Conservation (phyloP, 164 flowering plant species). For the grape (Vitis vinifera) region DNA sequence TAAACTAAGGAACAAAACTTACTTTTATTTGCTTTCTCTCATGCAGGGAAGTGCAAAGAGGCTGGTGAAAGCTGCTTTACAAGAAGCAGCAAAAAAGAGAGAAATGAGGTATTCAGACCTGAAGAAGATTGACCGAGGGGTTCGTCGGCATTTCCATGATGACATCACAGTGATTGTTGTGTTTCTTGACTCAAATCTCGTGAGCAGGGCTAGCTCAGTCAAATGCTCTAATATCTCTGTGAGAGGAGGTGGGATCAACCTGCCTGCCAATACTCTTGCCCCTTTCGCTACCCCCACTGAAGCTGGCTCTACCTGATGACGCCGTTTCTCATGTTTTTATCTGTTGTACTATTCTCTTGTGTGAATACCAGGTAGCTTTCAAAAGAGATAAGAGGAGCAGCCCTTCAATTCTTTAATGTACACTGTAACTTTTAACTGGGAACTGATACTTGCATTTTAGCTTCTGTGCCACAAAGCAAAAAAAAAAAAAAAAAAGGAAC, state of each 20-base stretch:
- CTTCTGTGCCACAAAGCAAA: constrained; percentile 19
- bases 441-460: constrained; percentile 27
- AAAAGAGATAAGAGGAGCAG: constrained; percentile 24
- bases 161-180: constrained; percentile 56
- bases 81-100: constrained; percentile 71
- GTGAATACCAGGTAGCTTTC: constrained; percentile 32
- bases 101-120: constrained; percentile 64
- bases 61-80: constrained; percentile 64
- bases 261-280: constrained; percentile 38
- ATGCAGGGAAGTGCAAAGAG: constrained; percentile 68
- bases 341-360: constrained; percentile 32
- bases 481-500: constrained; percentile 9
- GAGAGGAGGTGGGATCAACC: constrained; percentile 39
- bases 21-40: neutral
- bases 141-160: constrained; percentile 69
- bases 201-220: constrained; percentile 40
- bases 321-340: constrained; percentile 8
- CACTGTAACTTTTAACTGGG: constrained; percentile 44
- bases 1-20: neutral
- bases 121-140: constrained; percentile 66
- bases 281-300: constrained; percentile 44
- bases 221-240: constrained; percentile 36
- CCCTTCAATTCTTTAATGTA: constrained; percentile 47
- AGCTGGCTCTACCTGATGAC: constrained; percentile 31
- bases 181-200: constrained; percentile 44